Evolutionary conservation across 2,329 filamentous ascomycete genomes (phyloP), one percentile per base, ranked within the genome.

Genomic region (Gaeumannomyces tritici): DNA sequence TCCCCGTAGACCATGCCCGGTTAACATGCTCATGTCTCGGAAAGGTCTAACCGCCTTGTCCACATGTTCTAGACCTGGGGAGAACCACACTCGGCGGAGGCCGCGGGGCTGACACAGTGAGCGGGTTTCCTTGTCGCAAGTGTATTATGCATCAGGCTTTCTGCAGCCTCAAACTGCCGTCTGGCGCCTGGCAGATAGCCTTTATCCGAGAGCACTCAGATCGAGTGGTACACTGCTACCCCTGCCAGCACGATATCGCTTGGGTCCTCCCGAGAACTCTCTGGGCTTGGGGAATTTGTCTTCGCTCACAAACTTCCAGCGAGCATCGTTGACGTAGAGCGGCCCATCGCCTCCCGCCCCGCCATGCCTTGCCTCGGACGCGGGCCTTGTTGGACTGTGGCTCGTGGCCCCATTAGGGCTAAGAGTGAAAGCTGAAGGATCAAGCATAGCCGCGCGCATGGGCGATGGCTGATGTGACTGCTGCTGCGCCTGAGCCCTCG

Each of bases 221-320:
- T 98, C 91, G 69, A 98, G 78, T 33, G 95, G 95, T 67, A 98
- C 93, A 78, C 90, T 97, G 76, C 92, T 97, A 35, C 92, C 93
- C 71, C 93, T 84, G 11, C 95, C 95, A 47, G 95, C 95, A 65
- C 93, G 83, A 75, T 98, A 99, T 72, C 85, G 86, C 73, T 89
- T 92, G 26, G 82, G 77, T 4, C 84, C 86, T n/a, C 89, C 89
- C 1, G 80, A 76, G 71, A 96, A 97, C 1, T 89, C 86, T 69
- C 93, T 83, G 27, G 93, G 93, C 69, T 92, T 93, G 0, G 95
- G 93, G 58, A 98, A 81, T 68, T 90, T 81, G 47, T 81, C 83
- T 69, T 97, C 93, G 58, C 88, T 84, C 68, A 93, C 89, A 71
- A 97, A 99, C 66, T 88, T 89, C 87, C 92, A 99, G 67, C 93